Conservation (phyloP, 2,329 filamentous ascomycete genomes). For the Hypoxylon sp. region DNA sequence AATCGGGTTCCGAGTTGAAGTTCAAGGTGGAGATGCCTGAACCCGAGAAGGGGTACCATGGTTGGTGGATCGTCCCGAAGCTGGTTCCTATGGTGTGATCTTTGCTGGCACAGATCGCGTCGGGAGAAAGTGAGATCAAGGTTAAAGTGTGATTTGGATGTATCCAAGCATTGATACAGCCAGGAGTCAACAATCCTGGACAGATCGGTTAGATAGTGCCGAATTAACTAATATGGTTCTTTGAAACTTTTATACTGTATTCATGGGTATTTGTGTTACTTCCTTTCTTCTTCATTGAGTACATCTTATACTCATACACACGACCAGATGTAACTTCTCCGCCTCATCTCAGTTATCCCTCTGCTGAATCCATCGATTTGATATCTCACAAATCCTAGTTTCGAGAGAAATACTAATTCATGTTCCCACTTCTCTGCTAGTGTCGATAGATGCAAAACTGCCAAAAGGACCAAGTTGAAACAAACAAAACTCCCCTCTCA, state of each 20-base stretch:
- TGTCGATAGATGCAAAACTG: too few species aligned
- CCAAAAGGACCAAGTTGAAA: too few species aligned
- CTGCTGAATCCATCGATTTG: background rate
- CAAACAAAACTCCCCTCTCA: too few species aligned
- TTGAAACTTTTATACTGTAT: constrained; percentile 7
- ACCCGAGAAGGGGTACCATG: constrained; percentile 65
- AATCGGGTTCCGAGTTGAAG: constrained; percentile 42
- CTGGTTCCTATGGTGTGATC: constrained; percentile 44
- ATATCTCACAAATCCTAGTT: too few species aligned
- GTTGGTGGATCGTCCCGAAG: constrained; percentile 71
- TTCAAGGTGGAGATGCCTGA: constrained; percentile 62
- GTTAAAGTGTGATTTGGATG: background rate
- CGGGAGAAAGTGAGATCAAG: too few species aligned
- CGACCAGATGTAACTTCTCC: constrained; percentile 6
- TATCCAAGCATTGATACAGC: background rate
- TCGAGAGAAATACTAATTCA: too few species aligned
- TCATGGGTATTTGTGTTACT: constrained; percentile 16
- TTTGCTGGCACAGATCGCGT: too few species aligned
- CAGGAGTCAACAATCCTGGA: background rate
- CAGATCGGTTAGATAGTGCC: constrained; percentile 7
- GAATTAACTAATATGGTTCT: background rate
- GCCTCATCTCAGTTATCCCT: background rate
- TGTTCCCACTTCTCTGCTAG: too few species aligned
- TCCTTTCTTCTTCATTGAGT: background rate
- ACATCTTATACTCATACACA: constrained; percentile 11